Percentiles rank a stretch among this genome's conserved stretches.
phyloP scores from a whole-genome alignment of 2,329 filamentous ascomycete species.

The Colletotrichum salicis region DNA sequence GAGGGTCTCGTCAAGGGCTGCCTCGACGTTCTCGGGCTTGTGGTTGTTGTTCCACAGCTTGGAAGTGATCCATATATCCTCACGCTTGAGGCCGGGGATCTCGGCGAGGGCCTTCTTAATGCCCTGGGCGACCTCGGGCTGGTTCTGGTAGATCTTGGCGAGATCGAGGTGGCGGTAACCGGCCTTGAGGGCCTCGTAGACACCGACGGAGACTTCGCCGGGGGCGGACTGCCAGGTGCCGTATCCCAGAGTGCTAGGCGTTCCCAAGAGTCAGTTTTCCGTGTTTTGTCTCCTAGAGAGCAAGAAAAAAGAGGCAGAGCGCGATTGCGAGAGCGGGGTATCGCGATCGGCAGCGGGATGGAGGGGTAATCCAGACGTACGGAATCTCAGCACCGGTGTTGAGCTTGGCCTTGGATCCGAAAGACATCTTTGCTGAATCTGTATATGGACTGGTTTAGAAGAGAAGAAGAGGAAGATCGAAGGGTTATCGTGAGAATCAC shows the following conservation, averaged over 20 bases:
- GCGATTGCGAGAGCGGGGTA: slow-evolving; percentile 5
- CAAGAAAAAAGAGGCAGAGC: slow-evolving; percentile 49
- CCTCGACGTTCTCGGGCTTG: slow-evolving; percentile 67
- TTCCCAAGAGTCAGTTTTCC: slow-evolving; percentile 47
- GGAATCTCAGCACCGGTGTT: slow-evolving; percentile 75
- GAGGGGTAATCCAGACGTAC: slow-evolving; percentile 16
- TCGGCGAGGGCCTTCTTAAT: slow-evolving; percentile 59
- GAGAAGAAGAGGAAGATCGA: neutral
- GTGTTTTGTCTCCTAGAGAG: slow-evolving; percentile 36
- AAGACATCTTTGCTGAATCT: slow-evolving; percentile 59
- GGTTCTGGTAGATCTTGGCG: slow-evolving; percentile 71
- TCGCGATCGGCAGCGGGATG: slow-evolving; percentile 10
- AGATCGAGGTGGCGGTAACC: slow-evolving; percentile 73
- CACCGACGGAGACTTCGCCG: slow-evolving; percentile 71
- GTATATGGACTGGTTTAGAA: neutral
- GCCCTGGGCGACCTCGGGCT: slow-evolving; percentile 66
- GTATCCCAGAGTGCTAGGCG: slow-evolving; percentile 32
- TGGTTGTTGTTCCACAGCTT: slow-evolving; percentile 76
- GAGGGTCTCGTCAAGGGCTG: slow-evolving; percentile 66
- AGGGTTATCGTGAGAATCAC: neutral
- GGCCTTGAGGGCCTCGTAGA: slow-evolving; percentile 70
- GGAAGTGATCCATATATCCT: slow-evolving; percentile 73
- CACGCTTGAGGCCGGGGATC: slow-evolving; percentile 62
- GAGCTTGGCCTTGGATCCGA: slow-evolving; percentile 65
- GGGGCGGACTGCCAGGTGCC: slow-evolving; percentile 77